phyloP scores from a whole-genome alignment of 1,284 basidiomycete genomes.

The Fomitopsis betulina region DNA sequence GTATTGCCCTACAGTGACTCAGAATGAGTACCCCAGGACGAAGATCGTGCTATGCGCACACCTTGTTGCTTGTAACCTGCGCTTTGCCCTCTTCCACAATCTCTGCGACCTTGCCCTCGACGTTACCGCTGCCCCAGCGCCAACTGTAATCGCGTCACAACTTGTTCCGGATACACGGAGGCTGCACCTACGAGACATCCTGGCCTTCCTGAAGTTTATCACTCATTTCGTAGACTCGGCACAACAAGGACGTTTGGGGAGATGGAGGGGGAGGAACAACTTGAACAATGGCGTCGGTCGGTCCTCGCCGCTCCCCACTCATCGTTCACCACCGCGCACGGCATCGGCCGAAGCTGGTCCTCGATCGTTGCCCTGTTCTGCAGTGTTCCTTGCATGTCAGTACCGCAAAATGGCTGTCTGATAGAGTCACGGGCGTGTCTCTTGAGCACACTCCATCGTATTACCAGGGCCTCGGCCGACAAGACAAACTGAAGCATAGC shows the following conservation, averaged over 20 bases:
- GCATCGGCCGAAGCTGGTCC: neutral
- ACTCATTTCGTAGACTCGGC: slow-evolving; percentile 14
- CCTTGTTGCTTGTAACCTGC: slow-evolving; percentile 36
- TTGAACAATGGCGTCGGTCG: neutral
- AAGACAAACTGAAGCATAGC: too few species aligned
- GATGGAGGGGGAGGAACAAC: neutral
- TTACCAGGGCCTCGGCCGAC: too few species aligned
- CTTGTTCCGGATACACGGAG: neutral
- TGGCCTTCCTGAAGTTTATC: slow-evolving; percentile 27
- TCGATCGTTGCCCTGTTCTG: neutral
- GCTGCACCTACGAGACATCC: slow-evolving; percentile 25
- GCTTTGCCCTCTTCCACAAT: slow-evolving; percentile 33
- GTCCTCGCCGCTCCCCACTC: neutral
- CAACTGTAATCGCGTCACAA: slow-evolving; percentile 16
- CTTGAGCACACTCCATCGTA: too few species aligned
- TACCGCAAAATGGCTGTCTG: neutral
- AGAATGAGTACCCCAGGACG: neutral
- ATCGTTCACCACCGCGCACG: neutral
- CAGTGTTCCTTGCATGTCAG: neutral
- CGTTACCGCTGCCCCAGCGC: slow-evolving; percentile 29
- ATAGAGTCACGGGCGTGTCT: too few species aligned
- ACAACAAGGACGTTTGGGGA: neutral
- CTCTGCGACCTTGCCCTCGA: slow-evolving; percentile 25
- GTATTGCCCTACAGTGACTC: slow-evolving; percentile 31
- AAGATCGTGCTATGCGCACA: slow-evolving; percentile 6